Evolutionary conservation across 106 monocot genomes (phyloP).

Genomic region (Phalaenopsis equestris): DNA sequence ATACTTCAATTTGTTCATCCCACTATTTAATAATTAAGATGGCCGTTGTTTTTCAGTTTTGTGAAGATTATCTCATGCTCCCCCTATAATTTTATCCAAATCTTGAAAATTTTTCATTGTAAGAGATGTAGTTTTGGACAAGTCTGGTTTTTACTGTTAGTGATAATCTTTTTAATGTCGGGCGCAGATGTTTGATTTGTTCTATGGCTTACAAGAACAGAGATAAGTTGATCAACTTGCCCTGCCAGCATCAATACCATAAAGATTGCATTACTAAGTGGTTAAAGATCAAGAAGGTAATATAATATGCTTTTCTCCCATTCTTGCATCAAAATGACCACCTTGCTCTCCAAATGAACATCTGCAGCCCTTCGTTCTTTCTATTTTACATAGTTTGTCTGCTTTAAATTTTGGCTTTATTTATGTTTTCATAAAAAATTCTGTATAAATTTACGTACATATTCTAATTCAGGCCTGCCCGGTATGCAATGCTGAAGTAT

Average conservation of each 20-base stretch:
- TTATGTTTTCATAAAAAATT: not conserved
- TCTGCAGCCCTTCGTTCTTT: not conserved
- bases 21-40: too few relatives aligned
- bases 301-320: not conserved
- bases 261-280: slow-evolving; percentile 50
- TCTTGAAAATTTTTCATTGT: not conserved
- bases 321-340: slow-evolving; percentile 1
- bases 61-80: not conserved
- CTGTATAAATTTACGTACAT: not conserved
- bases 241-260: slow-evolving; percentile 77
- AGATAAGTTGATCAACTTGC: slow-evolving; percentile 53
- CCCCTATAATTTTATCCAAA: not conserved
- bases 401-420: too few relatives aligned
- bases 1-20: too few relatives aligned
- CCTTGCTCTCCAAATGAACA: not conserved
- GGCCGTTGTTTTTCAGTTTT: not conserved
- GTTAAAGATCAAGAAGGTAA: slow-evolving; percentile 87
- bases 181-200: slow-evolving; percentile 78
- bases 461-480: slow-evolving; percentile 42
- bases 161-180: not conserved
- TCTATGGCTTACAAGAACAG: slow-evolving; percentile 49
- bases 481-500: slow-evolving; percentile 50
- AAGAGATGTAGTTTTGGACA: not conserved
- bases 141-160: not conserved
- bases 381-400: not conserved